phyloP scores from a whole-genome alignment of 2,329 filamentous ascomycete species.

The Arthroderma sp. region DNA sequence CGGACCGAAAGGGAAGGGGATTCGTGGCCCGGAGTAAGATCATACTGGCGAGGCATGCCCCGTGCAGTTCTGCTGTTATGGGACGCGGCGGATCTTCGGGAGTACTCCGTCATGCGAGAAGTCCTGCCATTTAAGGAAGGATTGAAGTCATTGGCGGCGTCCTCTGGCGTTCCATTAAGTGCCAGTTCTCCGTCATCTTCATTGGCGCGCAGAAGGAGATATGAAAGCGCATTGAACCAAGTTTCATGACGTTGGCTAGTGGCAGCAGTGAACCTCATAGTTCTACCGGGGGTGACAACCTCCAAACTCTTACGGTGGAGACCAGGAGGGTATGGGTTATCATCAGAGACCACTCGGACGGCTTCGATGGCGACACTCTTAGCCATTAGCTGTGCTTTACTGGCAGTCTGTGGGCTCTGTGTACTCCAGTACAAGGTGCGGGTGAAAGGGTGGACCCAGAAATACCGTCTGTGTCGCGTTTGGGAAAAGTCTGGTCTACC shows the following conservation, averaged over 20 bases:
- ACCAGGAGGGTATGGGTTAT: constrained; percentile 89
- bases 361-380: constrained; percentile 94
- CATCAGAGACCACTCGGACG: constrained; percentile 80
- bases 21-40: constrained; percentile 25
- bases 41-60: constrained; percentile 47
- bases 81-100: constrained; percentile 57
- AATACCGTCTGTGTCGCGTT: constrained; percentile 86
- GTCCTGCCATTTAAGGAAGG: constrained; percentile 45
- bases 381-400: constrained; percentile 60
- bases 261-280: constrained; percentile 85
- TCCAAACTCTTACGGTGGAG: constrained; percentile 89
- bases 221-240: constrained; percentile 95
- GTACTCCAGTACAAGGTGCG: constrained; percentile 95
- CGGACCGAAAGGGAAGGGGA: constrained; percentile 27
- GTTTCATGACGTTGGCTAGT: constrained; percentile 93
- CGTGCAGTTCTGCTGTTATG: constrained; percentile 64
- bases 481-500: constrained; percentile 75
- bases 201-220: constrained; percentile 68
- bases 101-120: constrained; percentile 40
- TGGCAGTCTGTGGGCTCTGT: constrained; percentile 66
- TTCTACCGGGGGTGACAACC: constrained; percentile 75
- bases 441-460: constrained; percentile 98
- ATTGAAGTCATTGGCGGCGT: constrained; percentile 62
- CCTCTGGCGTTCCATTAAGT: constrained; percentile 48
- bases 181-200: constrained; percentile 41